Evolutionary conservation across 768 basidiomycete species (phyloP).

Genomic region (Tulasnella sp.): DNA sequence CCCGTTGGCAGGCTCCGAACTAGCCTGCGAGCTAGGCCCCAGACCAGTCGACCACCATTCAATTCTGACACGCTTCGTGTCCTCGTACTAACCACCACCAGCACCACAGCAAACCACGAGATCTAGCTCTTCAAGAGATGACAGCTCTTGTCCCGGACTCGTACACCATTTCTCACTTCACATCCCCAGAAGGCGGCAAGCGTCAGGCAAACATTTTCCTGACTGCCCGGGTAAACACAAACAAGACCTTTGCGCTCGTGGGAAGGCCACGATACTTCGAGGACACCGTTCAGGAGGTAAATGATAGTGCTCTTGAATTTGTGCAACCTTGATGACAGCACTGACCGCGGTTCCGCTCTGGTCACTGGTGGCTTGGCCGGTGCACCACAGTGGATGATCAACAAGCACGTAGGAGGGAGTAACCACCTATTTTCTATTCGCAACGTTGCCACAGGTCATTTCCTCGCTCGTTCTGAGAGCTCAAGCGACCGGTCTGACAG

Average conservation of each 20-base stretch:
- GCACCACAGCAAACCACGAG: neutral
- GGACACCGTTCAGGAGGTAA: conserved; percentile 3
- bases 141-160: neutral
- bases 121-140: neutral
- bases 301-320: neutral
- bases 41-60: neutral
- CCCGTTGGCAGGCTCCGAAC: neutral
- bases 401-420: neutral
- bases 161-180: conserved; percentile 4
- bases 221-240: neutral
- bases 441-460: neutral
- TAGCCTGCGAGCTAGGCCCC: neutral
- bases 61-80: neutral
- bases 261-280: neutral
- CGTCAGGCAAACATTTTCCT: neutral
- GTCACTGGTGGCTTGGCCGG: neutral
- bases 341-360: neutral
- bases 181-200: neutral
- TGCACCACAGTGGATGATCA: neutral
- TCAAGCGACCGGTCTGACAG: neutral
- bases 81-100: neutral
- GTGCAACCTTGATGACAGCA: neutral
- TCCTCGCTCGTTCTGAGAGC: neutral
- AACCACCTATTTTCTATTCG: neutral
- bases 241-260: neutral